Base-by-base conservation (phyloP, 345 rosid genomes). In the Aegle marmelos region DNA sequence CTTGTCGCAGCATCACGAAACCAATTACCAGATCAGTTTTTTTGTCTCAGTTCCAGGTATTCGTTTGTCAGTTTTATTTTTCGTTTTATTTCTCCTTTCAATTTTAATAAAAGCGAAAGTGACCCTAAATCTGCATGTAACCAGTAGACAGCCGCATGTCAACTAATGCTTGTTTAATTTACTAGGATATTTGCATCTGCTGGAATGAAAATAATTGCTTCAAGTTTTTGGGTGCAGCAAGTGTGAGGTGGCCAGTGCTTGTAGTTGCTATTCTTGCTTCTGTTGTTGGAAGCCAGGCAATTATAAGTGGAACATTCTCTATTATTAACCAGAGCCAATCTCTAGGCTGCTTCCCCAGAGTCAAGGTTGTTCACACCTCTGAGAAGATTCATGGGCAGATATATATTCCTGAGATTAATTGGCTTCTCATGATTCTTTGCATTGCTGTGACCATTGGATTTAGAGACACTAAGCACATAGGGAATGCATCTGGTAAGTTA, bases 271-370 rank as follows among this genome's bases (percentile, higher is more conserved):
- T 97, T 84, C 97, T 94, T 64, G 98, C 99, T 73, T 91, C 99
- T 68, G 95, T 97, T 50, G 99, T 97, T 73, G 99, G 98, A 87
- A 94, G 99, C 88, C 99, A 94, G 86, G 98, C 99, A 13, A 97
- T 97, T 79, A 97, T 97, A 71, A 97, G 98, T 9, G 99, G 99
- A 66, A 94, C 99, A 33, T 97, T 97, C 89, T 94, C 99, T 27
- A 97, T 97, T 83, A 97, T 97, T 84, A 97, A 93, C 87, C 98
- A 97, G 85, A 94, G 98, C 88, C 99, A 94, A 81, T 91, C 99
- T n/a, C 95, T 97, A 64, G 87, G 98, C 63, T 97, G 99, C 83
- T 97, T 97, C 77, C 99, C 99, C 2, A 88, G 97, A 72, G 99
- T 97, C 75, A 97, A 94, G 89, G 99, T 97, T 68, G 80, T 97